Evolutionary conservation across 1,284 basidiomycete genomes (phyloP).

Genomic region (Volvariella surrecta): DNA sequence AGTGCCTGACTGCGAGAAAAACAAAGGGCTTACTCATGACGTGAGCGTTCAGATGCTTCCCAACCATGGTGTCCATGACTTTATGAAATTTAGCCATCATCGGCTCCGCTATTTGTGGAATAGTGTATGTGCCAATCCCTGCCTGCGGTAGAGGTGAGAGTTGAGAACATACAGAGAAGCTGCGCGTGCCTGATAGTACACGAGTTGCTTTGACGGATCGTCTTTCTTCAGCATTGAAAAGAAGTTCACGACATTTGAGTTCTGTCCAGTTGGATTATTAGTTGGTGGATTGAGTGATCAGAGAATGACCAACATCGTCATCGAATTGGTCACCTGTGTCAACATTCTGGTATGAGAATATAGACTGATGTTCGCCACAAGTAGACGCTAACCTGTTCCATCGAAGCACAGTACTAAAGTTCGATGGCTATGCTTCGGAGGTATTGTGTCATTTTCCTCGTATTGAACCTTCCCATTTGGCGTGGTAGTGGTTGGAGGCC

Average conservation of each 20-base stretch:
- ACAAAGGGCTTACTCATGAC: slow-evolving; percentile 29
- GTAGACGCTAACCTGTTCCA: slow-evolving; percentile 27
- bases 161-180: slow-evolving; percentile 8
- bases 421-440: slow-evolving; percentile 22
- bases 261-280: slow-evolving; percentile 32
- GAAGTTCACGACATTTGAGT: slow-evolving; percentile 58
- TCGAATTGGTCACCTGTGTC: slow-evolving; percentile 41
- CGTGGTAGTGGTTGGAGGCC: background rate
- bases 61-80: slow-evolving; percentile 17
- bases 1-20: background rate
- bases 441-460: slow-evolving; percentile 19
- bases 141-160: slow-evolving; percentile 32
- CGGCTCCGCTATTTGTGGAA: slow-evolving; percentile 28
- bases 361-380: too few relatives aligned
- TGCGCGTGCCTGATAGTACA: slow-evolving; percentile 53
- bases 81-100: slow-evolving; percentile 23
- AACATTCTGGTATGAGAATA: background rate
- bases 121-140: slow-evolving; percentile 51
- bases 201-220: slow-evolving; percentile 38
- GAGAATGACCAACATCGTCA: slow-evolving; percentile 30
- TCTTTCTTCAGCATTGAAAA: slow-evolving; percentile 51
- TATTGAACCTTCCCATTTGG: background rate
- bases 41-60: slow-evolving; percentile 44
- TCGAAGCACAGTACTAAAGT: slow-evolving; percentile 48
- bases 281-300: background rate